Percentiles rank a stretch among this genome's conserved stretches.
phyloP scores from a whole-genome alignment of 805 yeast genomes.

The Candida bentonensis region DNA sequence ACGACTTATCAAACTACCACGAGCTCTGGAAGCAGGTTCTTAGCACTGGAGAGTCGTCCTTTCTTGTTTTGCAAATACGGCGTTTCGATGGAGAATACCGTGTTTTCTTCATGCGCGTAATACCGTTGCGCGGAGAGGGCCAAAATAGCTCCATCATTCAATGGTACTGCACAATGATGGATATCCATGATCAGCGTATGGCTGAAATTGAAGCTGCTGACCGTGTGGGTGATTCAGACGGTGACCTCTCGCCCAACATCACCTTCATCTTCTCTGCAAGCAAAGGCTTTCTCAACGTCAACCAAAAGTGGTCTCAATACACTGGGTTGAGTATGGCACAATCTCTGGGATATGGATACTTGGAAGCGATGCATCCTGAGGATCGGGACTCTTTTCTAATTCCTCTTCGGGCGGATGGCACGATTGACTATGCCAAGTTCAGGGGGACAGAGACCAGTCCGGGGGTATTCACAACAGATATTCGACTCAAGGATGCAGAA shows the following conservation, averaged over 20 bases:
- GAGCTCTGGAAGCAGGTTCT: conserved; percentile 16
- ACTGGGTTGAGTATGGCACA: conserved; percentile 16
- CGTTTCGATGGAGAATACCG: conserved; percentile 21
- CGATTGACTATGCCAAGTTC: conserved; percentile 2
- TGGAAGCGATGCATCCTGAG: conserved; percentile 19
- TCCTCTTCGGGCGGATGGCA: conserved; percentile 6
- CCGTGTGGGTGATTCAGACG: conserved; percentile 17
- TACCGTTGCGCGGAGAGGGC: conserved; percentile 17
- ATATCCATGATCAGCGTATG: conserved; percentile 19
- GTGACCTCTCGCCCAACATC: conserved; percentile 20
- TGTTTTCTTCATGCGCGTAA: conserved; percentile 17
- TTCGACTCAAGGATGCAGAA: conserved; percentile 14
- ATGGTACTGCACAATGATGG: conserved; percentile 23
- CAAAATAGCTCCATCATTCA: conserved; percentile 18
- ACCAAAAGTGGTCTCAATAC: conserved; percentile 19
- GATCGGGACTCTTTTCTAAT: conserved; percentile 15
- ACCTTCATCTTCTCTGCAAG: conserved; percentile 17
- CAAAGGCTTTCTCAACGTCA: conserved; percentile 18
- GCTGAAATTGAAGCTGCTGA: conserved; percentile 18
- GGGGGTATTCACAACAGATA: conserved; percentile 11
- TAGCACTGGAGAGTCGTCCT: conserved; percentile 17
- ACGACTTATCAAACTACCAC: conserved; percentile 14
- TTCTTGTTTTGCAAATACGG: conserved; percentile 15
- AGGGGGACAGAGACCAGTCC: conserved; percentile 6
- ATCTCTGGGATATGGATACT: conserved; percentile 16